A percentile compares a stretch with the other conserved stretches of the same genome.
Evolutionary conservation across 805 yeast species (phyloP).

Genomic region (Saccharomycopsis fibuligera): DNA sequence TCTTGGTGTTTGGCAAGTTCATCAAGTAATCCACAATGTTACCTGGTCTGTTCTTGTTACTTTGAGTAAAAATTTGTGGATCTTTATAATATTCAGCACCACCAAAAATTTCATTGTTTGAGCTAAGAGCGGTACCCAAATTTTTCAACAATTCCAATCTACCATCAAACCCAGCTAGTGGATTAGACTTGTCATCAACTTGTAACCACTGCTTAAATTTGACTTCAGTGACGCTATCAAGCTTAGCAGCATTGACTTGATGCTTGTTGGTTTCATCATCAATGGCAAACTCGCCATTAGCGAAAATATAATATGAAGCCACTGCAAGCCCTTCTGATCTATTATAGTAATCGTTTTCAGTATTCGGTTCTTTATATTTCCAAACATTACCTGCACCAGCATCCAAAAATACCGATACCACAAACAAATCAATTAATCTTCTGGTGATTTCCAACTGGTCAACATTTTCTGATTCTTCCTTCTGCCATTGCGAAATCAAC

Average conservation of each 20-base stretch:
- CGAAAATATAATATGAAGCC: conserved; percentile 51
- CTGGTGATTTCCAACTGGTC: conserved; percentile 42
- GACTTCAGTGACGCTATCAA: conserved; percentile 32
- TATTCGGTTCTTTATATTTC: conserved; percentile 38
- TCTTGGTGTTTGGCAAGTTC: conserved; percentile 19
- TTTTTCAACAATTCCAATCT: conserved; percentile 40
- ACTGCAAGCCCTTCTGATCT: conserved; percentile 64
- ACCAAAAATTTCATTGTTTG: conserved; percentile 37
- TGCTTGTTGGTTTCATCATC: conserved; percentile 30
- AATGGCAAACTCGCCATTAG: conserved; percentile 39
- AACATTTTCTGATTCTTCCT: conserved; percentile 23
- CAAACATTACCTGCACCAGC: conserved; percentile 65
- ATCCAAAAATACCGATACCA: conserved; percentile 55
- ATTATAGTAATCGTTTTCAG: conserved; percentile 27
- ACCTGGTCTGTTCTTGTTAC: conserved; percentile 38
- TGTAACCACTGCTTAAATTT: conserved; percentile 41
- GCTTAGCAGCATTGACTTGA: conserved; percentile 39
- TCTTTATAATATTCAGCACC: conserved; percentile 22
- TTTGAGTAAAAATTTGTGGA: neutral
- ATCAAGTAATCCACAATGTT: conserved; percentile 44
- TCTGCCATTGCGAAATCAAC: conserved; percentile 35
- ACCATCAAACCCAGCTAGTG: conserved; percentile 50
- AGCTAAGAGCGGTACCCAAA: conserved; percentile 41
- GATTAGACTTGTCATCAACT: conserved; percentile 37
- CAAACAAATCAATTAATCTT: conserved; percentile 49